These are phyloP conservation scores for Kappamyces sp. DNA, from an alignment of 192 early-diverging fungal species.

Conservation along the genomic window DNA sequence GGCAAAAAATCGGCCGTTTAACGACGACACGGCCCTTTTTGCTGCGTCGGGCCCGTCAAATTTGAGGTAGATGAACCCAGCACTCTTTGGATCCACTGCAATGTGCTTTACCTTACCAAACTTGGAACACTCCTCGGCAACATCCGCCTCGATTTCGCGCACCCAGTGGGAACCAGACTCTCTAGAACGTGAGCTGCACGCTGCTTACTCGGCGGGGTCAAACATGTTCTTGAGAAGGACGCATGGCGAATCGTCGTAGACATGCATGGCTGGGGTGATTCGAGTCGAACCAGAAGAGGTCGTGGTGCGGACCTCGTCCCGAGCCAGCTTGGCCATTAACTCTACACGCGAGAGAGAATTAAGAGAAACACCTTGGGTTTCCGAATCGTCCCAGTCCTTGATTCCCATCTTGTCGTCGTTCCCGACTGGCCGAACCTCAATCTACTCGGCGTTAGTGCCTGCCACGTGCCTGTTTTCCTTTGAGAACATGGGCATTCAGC, in stretches of 20 bases:
- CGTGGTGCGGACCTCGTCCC: slow-evolving; percentile 32
- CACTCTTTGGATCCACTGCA: slow-evolving; percentile 55
- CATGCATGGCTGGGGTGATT: slow-evolving; percentile 6
- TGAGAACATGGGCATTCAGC: slow-evolving; percentile 79
- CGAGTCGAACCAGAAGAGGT: slow-evolving; percentile 20
- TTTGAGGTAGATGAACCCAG: slow-evolving; percentile 81
- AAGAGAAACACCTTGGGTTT: slow-evolving; percentile 57
- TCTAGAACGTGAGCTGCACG: slow-evolving; percentile 34
- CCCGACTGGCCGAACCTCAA: slow-evolving; percentile 69
- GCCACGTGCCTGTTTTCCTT: slow-evolving; percentile 46
- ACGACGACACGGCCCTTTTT: slow-evolving; percentile 57
- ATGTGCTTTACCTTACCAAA: slow-evolving; percentile 74
- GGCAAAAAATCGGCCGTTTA: slow-evolving; percentile 87
- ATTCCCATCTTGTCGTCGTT: slow-evolving; percentile 37
- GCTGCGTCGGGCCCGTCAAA: slow-evolving; percentile 67
- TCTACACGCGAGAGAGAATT: slow-evolving; percentile 66
- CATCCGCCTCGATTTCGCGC: slow-evolving; percentile 77
- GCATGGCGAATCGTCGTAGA: slow-evolving; percentile 48
- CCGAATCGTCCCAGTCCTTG: slow-evolving; percentile 34
- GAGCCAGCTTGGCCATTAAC: slow-evolving; percentile 75
- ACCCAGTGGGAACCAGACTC: slow-evolving; percentile 81
- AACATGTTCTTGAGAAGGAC: slow-evolving; percentile 85
- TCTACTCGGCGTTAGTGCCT: slow-evolving; percentile 30
- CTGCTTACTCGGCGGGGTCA: slow-evolving; percentile 69
- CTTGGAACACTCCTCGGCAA: slow-evolving; percentile 73